Base-by-base conservation (phyloP, 257 asterid species). In the Capsicum rhomboideum region DNA sequence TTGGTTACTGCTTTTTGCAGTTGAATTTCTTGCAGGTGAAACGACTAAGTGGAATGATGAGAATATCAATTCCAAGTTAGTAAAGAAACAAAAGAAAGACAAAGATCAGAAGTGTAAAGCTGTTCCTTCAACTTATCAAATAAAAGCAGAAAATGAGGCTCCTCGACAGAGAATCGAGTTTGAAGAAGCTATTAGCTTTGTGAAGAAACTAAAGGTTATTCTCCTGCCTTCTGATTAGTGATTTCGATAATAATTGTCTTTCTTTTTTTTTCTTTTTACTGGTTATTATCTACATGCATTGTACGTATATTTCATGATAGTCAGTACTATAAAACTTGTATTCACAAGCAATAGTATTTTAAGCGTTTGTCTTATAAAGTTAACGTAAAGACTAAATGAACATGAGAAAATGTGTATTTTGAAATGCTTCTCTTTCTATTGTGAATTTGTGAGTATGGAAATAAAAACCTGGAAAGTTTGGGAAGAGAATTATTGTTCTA, bases 21-120 rank as follows among this genome's bases (percentile, higher is more conserved):
- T 90, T 92, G 99, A 98, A 64, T 93, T 90, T 89, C 94, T 97
- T 79, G 93, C 92, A 82, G 98, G 97, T 87, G 97, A 95, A 46
- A 91, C 93, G 92, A 93, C 95, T 82, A 82, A 91, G 88, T 93
- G 97, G 98, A 90, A 81, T 84, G 96, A 93, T 85, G 98, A 97
- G 58, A 90, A 87, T 82, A 86, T 91, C 59, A 63, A 12, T 17
- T 97, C 98, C 21, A 93, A 92, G 87, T 72, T 93, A 28, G 49
- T 84, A 82, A 91, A 86, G 87, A 72, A 86, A 77, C 95, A 93
- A 79, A 97, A 91, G 52, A 97, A 95, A 86, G 97, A 91, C 61
- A 94, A 82, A 82, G 99, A 91, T 78, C 91, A 53, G 29, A 93
- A 92, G 88, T 95, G 92, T 85, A 98, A 94, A 52, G 77, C 75